These are phyloP conservation scores for Exserohilum turcica DNA, from an alignment of 2,329 filamentous ascomycete species.

Conservation along the genomic window DNA sequence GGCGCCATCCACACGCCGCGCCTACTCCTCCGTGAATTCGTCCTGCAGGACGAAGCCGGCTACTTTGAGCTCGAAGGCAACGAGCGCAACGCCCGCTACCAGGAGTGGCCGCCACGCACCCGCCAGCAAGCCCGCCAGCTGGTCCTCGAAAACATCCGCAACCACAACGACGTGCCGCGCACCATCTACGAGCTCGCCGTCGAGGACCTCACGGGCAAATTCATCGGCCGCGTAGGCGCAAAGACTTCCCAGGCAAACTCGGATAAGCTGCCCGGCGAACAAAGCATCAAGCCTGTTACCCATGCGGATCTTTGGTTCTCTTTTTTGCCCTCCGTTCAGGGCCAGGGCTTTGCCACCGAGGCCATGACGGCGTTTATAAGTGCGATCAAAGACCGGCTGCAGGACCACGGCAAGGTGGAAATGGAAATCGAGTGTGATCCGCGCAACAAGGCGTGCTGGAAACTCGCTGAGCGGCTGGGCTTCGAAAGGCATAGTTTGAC, in stretches of 20 bases:
- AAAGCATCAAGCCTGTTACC: constrained; percentile 5
- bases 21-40: constrained; percentile 37
- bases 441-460: constrained; percentile 36
- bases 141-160: constrained; percentile 26
- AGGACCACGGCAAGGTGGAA: constrained; percentile 18
- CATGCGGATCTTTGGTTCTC: constrained; percentile 41
- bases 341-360: constrained; percentile 39
- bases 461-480: constrained; percentile 38
- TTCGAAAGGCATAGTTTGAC: constrained; percentile 34
- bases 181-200: constrained; percentile 40
- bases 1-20: constrained; percentile 29
- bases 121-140: constrained; percentile 25
- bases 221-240: constrained; percentile 41
- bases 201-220: constrained; percentile 16
- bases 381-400: constrained; percentile 14
- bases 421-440: constrained; percentile 47
- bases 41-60: constrained; percentile 21
- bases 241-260: constrained; percentile 14
- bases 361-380: constrained; percentile 37
- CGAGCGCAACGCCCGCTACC: constrained; percentile 35
- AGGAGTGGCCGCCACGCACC: constrained; percentile 32
- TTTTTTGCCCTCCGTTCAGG: constrained; percentile 32
- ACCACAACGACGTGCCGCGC: constrained; percentile 20
- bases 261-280: constrained; percentile 9
- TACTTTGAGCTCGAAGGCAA: constrained; percentile 35